phyloP scores from a whole-genome alignment of 306 rosid species.

The Casuarina glauca region DNA sequence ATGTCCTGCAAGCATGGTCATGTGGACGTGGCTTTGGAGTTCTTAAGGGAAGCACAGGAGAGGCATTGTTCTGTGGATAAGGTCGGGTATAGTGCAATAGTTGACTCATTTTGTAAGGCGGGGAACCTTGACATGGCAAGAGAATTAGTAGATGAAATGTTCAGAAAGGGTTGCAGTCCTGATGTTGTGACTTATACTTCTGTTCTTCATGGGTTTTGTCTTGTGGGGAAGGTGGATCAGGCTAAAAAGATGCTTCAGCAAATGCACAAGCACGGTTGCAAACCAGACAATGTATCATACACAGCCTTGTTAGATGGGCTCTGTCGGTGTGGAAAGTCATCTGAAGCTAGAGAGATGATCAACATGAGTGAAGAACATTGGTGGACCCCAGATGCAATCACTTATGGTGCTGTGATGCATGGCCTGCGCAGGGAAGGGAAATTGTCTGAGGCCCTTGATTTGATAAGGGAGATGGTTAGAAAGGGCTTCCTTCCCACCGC shows the following conservation, averaged over 20 bases:
- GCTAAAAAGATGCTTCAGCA: conserved; percentile 83
- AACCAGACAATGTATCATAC: conserved; percentile 76
- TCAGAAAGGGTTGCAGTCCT: conserved; percentile 64
- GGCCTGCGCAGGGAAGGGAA: conserved; percentile 84
- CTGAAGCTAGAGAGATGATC: conserved; percentile 80
- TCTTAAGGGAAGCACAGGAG: conserved; percentile 76
- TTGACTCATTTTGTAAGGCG: conserved; percentile 70
- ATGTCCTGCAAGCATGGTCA: conserved; percentile 70
- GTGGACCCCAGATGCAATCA: conserved; percentile 86
- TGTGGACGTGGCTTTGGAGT: conserved; percentile 65
- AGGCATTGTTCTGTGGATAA: conserved; percentile 68
- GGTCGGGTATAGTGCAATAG: conserved; percentile 81
- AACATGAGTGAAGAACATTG: conserved; percentile 72
- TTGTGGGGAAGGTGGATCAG: conserved; percentile 71
- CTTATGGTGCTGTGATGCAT: conserved; percentile 73
- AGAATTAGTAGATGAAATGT: conserved; percentile 69
- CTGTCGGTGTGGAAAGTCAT: conserved; percentile 71
- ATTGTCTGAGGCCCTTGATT: conserved; percentile 71
- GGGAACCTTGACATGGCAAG: conserved; percentile 65
- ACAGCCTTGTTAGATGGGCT: conserved; percentile 80
- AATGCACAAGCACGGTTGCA: conserved; percentile 83
- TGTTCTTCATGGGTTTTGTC: conserved; percentile 70
- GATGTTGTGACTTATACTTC: conserved; percentile 88
- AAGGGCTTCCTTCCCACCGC: conserved; percentile 72
- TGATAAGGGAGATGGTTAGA: conserved; percentile 60